Base-by-base conservation (phyloP, 768 basidiomycete genomes). In the Naganishia onofrii region DNA sequence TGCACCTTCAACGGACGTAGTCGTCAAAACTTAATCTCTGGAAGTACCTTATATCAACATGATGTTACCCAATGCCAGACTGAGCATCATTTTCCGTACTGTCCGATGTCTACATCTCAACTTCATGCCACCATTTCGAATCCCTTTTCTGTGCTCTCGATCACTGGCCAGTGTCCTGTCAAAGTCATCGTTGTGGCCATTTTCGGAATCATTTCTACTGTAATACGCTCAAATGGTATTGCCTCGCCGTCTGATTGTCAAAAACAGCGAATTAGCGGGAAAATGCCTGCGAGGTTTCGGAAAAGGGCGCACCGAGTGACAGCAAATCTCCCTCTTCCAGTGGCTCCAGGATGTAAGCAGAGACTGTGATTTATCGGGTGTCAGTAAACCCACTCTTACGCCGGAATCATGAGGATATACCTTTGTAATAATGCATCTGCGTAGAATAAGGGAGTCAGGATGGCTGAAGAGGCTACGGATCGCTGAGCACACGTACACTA, bases 391-490 rank as follows among this genome's bases (percentile, higher is more conserved):
- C 4, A 28, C 15, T 28, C 19, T 21, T 26, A 7, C 17, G 17
- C 31, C 15, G 3, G 48, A 29, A 53, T 6, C 17, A 56, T 13
- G 19, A 26, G 34, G 2, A 1, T 74, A 51, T 51, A 76, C 77
- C 76, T 71, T 79, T 79, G 68, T 78, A 78, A 64, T 79, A 80
- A 71, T 79, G 79, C 71, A 79, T 78, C 71, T 72, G 48, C 17
- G 13, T 7, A 7, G 44, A 17, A 21, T n/a, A 26, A 46, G 9
- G 8, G n/a, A n/a, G 9, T 34, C 53, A 66, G 48, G 29, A 12
- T n/a, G 28, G n/a, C 38, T 28, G 31, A 19, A 54, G 21, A 21
- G 17, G 17, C 9, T 10, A 13, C 13, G 15, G 23, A 21, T 21
- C 28, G 28, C 12, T 42, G n/a, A 2, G 55, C 28, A 10, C 2